A percentile compares a stretch with the other conserved stretches of the same genome.
Conservation (phyloP, 148 eudicot species). For the Arctostaphylos glauca region DNA sequence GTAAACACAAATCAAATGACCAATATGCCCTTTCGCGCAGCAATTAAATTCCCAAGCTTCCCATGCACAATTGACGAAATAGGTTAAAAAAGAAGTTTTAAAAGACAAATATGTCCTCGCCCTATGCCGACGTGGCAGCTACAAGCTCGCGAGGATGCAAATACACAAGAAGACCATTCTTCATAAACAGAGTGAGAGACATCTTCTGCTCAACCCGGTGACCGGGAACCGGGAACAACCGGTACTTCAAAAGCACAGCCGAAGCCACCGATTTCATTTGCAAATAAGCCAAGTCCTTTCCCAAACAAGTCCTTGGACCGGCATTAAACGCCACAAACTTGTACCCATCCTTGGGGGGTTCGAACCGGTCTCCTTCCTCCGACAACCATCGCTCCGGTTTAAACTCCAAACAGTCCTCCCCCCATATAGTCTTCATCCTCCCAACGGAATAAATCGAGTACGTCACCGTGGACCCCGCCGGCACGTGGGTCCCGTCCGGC, state of each 20-base stretch:
- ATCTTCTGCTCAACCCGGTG: constrained; percentile 85
- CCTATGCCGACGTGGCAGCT: constrained; percentile 23
- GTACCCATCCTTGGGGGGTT: constrained; percentile 63
- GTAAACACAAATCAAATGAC: constrained; percentile 3
- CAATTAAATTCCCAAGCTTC: not conserved
- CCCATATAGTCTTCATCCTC: constrained; percentile 85
- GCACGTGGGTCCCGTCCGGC: constrained; percentile 66
- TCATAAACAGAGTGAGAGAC: constrained; percentile 81
- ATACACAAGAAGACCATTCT: constrained; percentile 64
- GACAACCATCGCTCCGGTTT: constrained; percentile 85
- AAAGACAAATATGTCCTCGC: not conserved
- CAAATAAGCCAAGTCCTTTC: constrained; percentile 80
- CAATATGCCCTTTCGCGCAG: not conserved
- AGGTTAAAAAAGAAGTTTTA: not conserved
- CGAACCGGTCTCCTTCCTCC: constrained; percentile 43
- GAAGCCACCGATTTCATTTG: constrained; percentile 87
- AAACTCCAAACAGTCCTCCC: constrained; percentile 84
- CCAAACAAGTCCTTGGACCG: constrained; percentile 84
- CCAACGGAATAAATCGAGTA: constrained; percentile 85
- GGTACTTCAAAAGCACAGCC: constrained; percentile 69
- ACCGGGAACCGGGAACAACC: constrained; percentile 57
- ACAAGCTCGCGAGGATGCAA: constrained; percentile 56
- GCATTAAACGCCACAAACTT: constrained; percentile 83
- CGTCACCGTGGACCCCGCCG: constrained; percentile 82
- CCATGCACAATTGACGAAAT: not conserved